phyloP scores from a whole-genome alignment of 805 yeast species.

The Wickerhamomyces bovis region DNA sequence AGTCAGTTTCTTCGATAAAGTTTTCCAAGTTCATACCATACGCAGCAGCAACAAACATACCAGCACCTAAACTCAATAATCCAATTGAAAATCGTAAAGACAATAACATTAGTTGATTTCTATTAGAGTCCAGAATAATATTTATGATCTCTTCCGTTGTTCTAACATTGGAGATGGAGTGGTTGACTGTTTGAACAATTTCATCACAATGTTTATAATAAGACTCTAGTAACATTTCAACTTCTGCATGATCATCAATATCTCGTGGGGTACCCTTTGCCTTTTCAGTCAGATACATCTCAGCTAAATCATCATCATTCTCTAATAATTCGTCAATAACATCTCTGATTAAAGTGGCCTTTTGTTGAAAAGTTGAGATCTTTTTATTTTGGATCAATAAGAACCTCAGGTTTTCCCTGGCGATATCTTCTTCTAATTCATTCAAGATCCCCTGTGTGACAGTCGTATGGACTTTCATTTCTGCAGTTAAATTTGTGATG shows the following conservation, averaged over 20 bases:
- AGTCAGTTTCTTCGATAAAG: constrained; percentile 75
- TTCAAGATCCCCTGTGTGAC: constrained; percentile 66
- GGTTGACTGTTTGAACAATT: constrained; percentile 84
- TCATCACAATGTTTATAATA: constrained; percentile 91
- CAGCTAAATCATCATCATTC: constrained; percentile 82
- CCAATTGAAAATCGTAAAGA: constrained; percentile 83
- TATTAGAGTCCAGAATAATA: constrained; percentile 85
- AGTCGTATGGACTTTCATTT: constrained; percentile 77
- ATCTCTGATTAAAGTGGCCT: constrained; percentile 75
- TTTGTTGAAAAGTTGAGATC: constrained; percentile 76
- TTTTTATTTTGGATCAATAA: constrained; percentile 81
- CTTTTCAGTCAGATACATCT: constrained; percentile 69
- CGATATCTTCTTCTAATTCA: constrained; percentile 79
- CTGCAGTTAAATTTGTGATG: constrained; percentile 71
- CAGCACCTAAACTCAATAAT: constrained; percentile 72
- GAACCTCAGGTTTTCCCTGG: constrained; percentile 70
- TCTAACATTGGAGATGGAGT: constrained; percentile 70
- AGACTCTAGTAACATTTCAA: constrained; percentile 84
- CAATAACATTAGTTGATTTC: constrained; percentile 86
- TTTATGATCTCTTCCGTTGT: constrained; percentile 95
- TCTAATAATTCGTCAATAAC: constrained; percentile 80
- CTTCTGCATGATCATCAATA: constrained; percentile 72
- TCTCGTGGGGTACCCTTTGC: constrained; percentile 37
- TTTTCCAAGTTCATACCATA: constrained; percentile 97
- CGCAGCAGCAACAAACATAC: constrained; percentile 74